Conservation (phyloP, 371 early-diverging fungal species). For the Circinella umbellata region DNA sequence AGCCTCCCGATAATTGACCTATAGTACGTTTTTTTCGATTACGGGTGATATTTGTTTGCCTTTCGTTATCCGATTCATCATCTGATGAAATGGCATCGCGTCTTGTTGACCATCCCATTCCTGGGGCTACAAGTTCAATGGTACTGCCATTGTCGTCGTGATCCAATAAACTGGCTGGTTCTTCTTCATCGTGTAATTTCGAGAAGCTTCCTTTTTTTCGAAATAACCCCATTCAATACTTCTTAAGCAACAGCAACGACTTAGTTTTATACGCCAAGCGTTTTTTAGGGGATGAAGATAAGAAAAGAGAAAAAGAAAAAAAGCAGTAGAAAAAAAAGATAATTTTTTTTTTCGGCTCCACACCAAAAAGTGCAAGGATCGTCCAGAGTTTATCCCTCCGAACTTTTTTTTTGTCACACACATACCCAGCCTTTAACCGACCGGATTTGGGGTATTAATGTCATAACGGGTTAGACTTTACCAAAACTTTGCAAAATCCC, state of each 20-base stretch:
- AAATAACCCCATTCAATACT: slow-evolving; percentile 19
- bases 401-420: too few species aligned
- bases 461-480: too few species aligned
- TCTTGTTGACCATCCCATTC: neutral
- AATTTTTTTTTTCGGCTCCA: too few species aligned
- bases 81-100: slow-evolving; percentile 4
- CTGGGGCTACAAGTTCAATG: slow-evolving; percentile 6
- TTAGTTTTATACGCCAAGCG: neutral
- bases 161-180: slow-evolving; percentile 16
- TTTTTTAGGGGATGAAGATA: neutral
- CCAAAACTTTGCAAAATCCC: too few species aligned
- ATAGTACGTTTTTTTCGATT: slow-evolving; percentile 5
- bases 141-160: slow-evolving; percentile 4
- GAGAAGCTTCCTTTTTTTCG: slow-evolving; percentile 15
- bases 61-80: neutral
- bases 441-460: too few species aligned
- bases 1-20: slow-evolving; percentile 19
- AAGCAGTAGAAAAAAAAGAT: too few species aligned
- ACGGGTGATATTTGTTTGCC: neutral
- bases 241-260: neutral
- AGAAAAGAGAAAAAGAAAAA: neutral
- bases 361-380: neutral
- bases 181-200: slow-evolving; percentile 25
- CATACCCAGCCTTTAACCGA: too few species aligned
- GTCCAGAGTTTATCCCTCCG: neutral